Evolutionary conservation across 257 asterid species (phyloP), one percentile per base, ranked within the genome.

Genomic region (Jacaranda copaia): DNA sequence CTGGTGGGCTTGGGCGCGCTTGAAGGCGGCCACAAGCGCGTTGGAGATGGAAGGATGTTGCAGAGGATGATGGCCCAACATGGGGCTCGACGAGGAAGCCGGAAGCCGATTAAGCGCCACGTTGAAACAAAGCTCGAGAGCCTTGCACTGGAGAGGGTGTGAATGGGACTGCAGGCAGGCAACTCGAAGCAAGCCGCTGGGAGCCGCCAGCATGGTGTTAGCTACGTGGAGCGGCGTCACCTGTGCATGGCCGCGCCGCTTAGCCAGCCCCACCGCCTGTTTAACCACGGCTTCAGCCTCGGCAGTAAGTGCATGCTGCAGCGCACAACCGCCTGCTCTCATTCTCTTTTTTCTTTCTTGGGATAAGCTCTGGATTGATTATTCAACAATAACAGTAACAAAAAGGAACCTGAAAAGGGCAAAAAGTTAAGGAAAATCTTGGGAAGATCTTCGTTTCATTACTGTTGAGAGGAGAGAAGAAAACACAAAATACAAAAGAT

Each of bases 41-140:
- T 92, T 90, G 68, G 97, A 90, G 35, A 92, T 86, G 14, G 90
- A 72, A 1, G 96, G 97, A 63, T 83, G 63, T 3, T 76, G 90
- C 3, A 73, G 90, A 5, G 86, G 77, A 15, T 84, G 88, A 32
- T 76, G 81, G 19, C 81, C 81, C 6, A 85, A 16, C 78, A 87
- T 81, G 74, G 91, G 87, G 53, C 75, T 75, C 5, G 93, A 69
- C 7, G 96, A 73, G 19, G 96, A 75, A 8, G 90, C 84, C 1
- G 97, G 95, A 8, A 92, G 90, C 48, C 97, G 88, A 49, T 92
- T 92, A 25, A 92, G 92, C 0, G 96, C 97, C 42, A 92, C 96
- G 76, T 90, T 92, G 92, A 92, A 90, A 84, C 97, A 92, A 45
- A 92, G 95, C 85, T 92, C 97, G 1, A 92, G 85, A 42, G 97